These are phyloP conservation scores for Scleromitrula shiraiana DNA, from an alignment of 2,329 filamentous ascomycete genomes.

Conservation along the genomic window DNA sequence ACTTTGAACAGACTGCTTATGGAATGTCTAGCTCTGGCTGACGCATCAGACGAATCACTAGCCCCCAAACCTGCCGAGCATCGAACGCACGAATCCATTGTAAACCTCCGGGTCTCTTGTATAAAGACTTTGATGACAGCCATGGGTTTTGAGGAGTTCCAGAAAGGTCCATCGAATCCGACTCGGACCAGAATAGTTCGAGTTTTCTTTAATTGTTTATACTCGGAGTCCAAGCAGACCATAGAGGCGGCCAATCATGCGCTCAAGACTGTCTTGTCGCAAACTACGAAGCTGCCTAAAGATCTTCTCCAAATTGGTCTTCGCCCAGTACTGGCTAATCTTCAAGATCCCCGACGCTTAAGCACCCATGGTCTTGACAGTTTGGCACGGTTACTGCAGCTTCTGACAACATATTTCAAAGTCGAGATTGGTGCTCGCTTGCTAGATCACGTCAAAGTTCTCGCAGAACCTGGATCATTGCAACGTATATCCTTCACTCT, in stretches of 20 bases:
- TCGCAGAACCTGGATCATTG: slow-evolving; percentile 71
- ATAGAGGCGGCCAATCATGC: slow-evolving; percentile 91
- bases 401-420: slow-evolving; percentile 98
- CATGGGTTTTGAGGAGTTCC: slow-evolving; percentile 88
- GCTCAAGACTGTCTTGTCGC: slow-evolving; percentile 75
- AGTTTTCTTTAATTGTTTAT: slow-evolving; percentile 96
- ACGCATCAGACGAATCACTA: slow-evolving; percentile 87
- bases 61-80: slow-evolving; percentile 91
- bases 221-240: slow-evolving; percentile 84
- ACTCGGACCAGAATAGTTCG: slow-evolving; percentile 70
- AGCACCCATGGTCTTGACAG: slow-evolving; percentile 87
- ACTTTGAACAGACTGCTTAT: slow-evolving; percentile 81
- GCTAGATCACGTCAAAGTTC: slow-evolving; percentile 87
- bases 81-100: slow-evolving; percentile 89
- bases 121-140: slow-evolving; percentile 89
- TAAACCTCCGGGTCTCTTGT: slow-evolving; percentile 85
- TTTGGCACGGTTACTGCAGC: slow-evolving; percentile 75
- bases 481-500: slow-evolving; percentile 92
- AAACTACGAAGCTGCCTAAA: slow-evolving; percentile 88
- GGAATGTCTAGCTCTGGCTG: slow-evolving; percentile 87
- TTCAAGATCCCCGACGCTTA: slow-evolving; percentile 87
- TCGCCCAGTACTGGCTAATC: slow-evolving; percentile 88
- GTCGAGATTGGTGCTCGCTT: slow-evolving; percentile 91
- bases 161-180: slow-evolving; percentile 61
- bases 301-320: slow-evolving; percentile 91